Evolutionary conservation across 495 filamentous ascomycete genomes (phyloP).

Genomic region (Penicillium lagena): DNA sequence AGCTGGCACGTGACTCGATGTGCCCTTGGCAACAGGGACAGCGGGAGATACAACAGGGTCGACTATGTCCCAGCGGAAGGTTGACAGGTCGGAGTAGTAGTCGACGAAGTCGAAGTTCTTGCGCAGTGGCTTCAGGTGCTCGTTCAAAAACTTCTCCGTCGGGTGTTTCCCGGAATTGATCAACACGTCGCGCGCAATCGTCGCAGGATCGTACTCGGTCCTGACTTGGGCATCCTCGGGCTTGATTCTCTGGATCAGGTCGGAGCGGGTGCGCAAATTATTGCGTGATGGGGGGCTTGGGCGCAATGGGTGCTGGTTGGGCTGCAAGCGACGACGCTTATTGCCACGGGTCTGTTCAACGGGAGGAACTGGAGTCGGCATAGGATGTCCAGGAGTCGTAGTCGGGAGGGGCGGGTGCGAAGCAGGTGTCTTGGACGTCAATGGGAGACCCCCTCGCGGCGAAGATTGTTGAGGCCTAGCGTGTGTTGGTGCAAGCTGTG

Average conservation of each 20-base stretch:
- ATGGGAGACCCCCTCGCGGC: too few relatives aligned
- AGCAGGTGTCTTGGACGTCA: too few relatives aligned
- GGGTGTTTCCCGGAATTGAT: constrained; percentile 56
- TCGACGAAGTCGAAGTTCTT: constrained; percentile 34
- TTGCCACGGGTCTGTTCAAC: too few relatives aligned
- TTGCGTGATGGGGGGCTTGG: not conserved
- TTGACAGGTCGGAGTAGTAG: constrained; percentile 47
- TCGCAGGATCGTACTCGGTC: constrained; percentile 49
- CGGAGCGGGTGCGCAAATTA: constrained; percentile 10
- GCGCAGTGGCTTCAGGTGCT: constrained; percentile 47
- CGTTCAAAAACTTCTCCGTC: constrained; percentile 48
- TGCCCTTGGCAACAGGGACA: not conserved
- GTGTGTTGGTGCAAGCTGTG: too few relatives aligned
- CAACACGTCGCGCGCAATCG: constrained; percentile 61
- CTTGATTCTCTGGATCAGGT: constrained; percentile 40
- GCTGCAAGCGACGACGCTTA: too few relatives aligned
- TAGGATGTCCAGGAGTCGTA: too few relatives aligned
- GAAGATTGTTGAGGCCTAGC: too few relatives aligned
- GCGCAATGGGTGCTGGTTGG: too few relatives aligned
- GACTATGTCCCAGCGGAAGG: constrained; percentile 62
- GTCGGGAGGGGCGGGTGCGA: too few relatives aligned
- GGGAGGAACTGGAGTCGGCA: too few relatives aligned
- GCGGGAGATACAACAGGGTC: constrained; percentile 27
- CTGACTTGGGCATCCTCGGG: constrained; percentile 36
- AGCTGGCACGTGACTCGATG: not conserved